A percentile compares a stretch with the other conserved stretches of the same genome.
Conservation (phyloP, 2,329 filamentous ascomycete species). For the Fusarium stilboides region DNA sequence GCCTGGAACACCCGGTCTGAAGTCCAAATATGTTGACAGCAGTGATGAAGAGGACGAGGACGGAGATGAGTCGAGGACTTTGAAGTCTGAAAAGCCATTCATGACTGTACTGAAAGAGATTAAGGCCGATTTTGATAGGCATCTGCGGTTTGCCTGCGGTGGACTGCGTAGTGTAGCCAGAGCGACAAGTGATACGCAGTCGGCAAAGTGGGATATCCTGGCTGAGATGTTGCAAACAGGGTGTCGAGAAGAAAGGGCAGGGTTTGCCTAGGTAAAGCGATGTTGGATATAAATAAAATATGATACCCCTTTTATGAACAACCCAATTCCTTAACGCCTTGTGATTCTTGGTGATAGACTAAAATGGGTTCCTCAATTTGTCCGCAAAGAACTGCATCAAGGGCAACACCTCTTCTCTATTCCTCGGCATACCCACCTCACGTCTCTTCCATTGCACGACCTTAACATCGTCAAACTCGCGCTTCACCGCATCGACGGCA, state of each 20-base stretch:
- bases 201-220: constrained; percentile 82
- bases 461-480: constrained; percentile 76
- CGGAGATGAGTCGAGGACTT: constrained; percentile 19
- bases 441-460: constrained; percentile 78
- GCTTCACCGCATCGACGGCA: constrained; percentile 74
- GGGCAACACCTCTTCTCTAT: constrained; percentile 87
- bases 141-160: constrained; percentile 78
- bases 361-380: constrained; percentile 62
- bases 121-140: constrained; percentile 73
- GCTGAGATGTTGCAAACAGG: constrained; percentile 82
- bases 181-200: constrained; percentile 74
- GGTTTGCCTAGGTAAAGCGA: constrained; percentile 21
- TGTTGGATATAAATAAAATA: constrained; percentile 37
- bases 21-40: constrained; percentile 49
- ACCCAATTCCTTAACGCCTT: background rate
- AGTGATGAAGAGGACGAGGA: constrained; percentile 52
- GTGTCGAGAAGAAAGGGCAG: constrained; percentile 43
- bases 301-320: constrained; percentile 45
- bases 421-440: constrained; percentile 87
- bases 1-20: constrained; percentile 40
- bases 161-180: constrained; percentile 83
- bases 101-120: constrained; percentile 69
- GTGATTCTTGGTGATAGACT: background rate
- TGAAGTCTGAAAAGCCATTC: constrained; percentile 60
- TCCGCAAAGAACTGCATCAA: constrained; percentile 88